Percentiles rank a stretch among this genome's conserved stretches.
These are phyloP conservation scores for Neurospora crassa DNA, from an alignment of 2,329 filamentous ascomycete genomes.

Conservation along the genomic window DNA sequence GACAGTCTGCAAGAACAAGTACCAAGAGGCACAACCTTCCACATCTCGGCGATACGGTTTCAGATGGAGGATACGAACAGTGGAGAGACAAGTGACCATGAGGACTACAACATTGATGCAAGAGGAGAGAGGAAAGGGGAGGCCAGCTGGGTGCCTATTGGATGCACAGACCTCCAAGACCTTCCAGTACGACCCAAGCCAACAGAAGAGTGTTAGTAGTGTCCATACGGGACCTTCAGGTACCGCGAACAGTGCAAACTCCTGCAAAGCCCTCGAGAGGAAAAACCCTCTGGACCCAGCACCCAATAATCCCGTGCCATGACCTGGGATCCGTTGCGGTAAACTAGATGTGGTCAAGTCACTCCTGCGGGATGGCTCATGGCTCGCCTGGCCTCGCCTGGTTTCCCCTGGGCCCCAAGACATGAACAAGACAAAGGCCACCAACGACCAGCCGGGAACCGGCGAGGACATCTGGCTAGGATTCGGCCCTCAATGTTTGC, in stretches of 20 bases:
- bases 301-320: not conserved
- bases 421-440: not conserved
- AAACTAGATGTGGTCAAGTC: not conserved
- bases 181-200: not conserved
- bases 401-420: not conserved
- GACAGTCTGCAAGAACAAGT: not conserved
- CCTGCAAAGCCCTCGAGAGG: not conserved
- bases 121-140: not conserved
- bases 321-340: not conserved
- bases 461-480: not conserved
- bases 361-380: not conserved
- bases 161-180: not conserved
- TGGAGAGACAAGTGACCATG: not conserved
- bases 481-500: not conserved
- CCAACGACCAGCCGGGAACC: not conserved
- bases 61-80: conserved; percentile 6
- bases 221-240: not conserved
- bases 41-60: conserved; percentile 11
- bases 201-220: not conserved
- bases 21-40: not conserved
- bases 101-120: not conserved
- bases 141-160: not conserved
- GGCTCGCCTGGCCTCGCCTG: not conserved
- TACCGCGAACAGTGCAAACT: not conserved
- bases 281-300: not conserved